A percentile compares a stretch with the other conserved stretches of the same genome.
Conservation (phyloP, 371 early-diverging fungal genomes). For the Mucor saturninus region DNA sequence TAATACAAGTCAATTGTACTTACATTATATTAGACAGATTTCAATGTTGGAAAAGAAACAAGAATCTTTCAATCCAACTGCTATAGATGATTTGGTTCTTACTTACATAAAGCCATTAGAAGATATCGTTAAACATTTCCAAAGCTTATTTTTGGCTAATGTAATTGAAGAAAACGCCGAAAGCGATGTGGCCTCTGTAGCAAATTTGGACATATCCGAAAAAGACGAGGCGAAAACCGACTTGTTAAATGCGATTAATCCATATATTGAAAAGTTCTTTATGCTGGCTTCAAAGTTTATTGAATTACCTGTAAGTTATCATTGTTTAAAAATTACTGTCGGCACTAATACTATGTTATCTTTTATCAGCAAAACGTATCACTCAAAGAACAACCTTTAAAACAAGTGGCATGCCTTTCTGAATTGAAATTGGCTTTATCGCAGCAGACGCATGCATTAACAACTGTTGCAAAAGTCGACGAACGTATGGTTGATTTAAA, state of each 20-base stretch:
- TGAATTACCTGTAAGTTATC: slow-evolving; percentile 25
- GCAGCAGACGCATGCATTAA: slow-evolving; percentile 17
- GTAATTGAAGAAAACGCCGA: background rate
- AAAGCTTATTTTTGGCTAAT: slow-evolving; percentile 27
- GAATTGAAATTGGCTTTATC: slow-evolving; percentile 19
- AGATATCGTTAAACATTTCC: slow-evolving; percentile 31
- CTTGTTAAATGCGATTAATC: slow-evolving; percentile 25
- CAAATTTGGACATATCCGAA: slow-evolving; percentile 12
- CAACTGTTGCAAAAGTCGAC: slow-evolving; percentile 21
- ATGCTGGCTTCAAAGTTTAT: slow-evolving; percentile 13
- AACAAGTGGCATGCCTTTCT: slow-evolving; percentile 24
- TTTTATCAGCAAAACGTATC: slow-evolving; percentile 4
- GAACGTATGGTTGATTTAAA: slow-evolving; percentile 25
- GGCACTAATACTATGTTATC: no score
- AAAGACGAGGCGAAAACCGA: slow-evolving; percentile 30
- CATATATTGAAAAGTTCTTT: slow-evolving; percentile 31
- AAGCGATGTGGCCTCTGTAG: background rate
- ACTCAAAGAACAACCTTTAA: slow-evolving; percentile 6
- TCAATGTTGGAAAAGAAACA: slow-evolving; percentile 23
- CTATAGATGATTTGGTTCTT: slow-evolving; percentile 19
- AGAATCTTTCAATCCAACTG: background rate
- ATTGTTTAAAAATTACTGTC: background rate
- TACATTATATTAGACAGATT: slow-evolving; percentile 21
- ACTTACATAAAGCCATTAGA: slow-evolving; percentile 34
- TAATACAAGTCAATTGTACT: background rate